Conservation (phyloP, 768 basidiomycete genomes). For the Lactifluus piperatus region DNA sequence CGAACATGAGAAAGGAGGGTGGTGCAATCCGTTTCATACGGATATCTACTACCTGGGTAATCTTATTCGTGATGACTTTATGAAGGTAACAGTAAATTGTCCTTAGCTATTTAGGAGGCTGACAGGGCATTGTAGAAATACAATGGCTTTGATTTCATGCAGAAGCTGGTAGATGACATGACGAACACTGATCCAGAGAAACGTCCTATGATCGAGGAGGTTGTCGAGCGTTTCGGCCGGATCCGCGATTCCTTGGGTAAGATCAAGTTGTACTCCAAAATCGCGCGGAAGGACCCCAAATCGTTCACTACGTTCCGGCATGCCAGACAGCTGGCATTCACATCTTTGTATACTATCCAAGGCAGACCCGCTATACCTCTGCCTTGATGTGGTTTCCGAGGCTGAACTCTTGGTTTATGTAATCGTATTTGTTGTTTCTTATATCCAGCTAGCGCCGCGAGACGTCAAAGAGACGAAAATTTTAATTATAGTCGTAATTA, state of each 20-base stretch:
- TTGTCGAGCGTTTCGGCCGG: background rate
- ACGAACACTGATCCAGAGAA: constrained; percentile 27
- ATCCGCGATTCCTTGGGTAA: constrained; percentile 1
- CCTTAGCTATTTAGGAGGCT: background rate
- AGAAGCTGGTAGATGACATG: constrained; percentile 26
- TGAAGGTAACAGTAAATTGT: background rate
- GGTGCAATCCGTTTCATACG: constrained; percentile 22
- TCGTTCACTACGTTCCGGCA: constrained; percentile 3
- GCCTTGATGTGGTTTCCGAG: background rate
- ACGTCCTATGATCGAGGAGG: constrained; percentile 25
- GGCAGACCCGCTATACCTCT: constrained; percentile 4
- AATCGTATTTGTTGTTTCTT: background rate
- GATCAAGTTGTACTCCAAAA: constrained; percentile 4
- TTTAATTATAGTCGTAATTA: background rate
- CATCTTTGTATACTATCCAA: background rate
- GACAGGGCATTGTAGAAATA: constrained; percentile 9
- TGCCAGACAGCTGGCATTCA: background rate
- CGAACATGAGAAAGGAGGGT: constrained; percentile 13
- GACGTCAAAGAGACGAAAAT: background rate
- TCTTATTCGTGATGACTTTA: constrained; percentile 17
- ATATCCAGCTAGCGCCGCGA: background rate
- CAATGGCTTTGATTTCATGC: constrained; percentile 16
- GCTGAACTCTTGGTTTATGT: background rate
- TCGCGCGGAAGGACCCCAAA: background rate
- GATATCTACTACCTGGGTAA: constrained; percentile 25